These are phyloP conservation scores for Coemansia sp. DNA, from an alignment of 192 early-diverging fungal species.

Conservation along the genomic window DNA sequence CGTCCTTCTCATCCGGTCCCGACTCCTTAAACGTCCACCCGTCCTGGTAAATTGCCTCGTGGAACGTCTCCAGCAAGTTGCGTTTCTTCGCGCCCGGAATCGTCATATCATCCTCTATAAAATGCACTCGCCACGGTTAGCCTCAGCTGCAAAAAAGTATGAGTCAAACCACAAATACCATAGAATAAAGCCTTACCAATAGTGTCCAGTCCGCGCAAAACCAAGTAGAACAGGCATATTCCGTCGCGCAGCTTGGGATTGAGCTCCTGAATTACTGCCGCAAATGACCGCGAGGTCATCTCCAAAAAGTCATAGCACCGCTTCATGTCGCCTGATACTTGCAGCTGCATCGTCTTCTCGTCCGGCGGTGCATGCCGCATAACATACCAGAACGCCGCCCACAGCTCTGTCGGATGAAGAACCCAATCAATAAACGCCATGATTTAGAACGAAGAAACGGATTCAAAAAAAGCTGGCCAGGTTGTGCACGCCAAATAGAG, in stretches of 20 bases:
- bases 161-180: background rate
- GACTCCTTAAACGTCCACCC: constrained; percentile 82
- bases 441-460: background rate
- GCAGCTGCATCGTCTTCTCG: constrained; percentile 56
- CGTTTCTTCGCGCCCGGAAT: constrained; percentile 75
- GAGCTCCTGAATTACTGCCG: constrained; percentile 89
- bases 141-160: background rate
- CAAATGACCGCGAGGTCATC: constrained; percentile 94
- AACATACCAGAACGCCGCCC: constrained; percentile 74
- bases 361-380: constrained; percentile 57
- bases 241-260: constrained; percentile 75
- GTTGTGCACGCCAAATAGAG: background rate
- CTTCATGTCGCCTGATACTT: constrained; percentile 58
- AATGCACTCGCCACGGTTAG: background rate
- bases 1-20: constrained; percentile 93
- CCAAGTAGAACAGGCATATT: constrained; percentile 94
- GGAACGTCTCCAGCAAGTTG: constrained; percentile 74
- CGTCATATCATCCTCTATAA: constrained; percentile 92
- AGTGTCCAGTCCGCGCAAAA: constrained; percentile 94
- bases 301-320: constrained; percentile 89
- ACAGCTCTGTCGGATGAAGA: constrained; percentile 81
- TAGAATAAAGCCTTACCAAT: constrained; percentile 58
- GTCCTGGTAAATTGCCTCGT: constrained; percentile 72
- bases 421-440: constrained; percentile 67
- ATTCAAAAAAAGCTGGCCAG: background rate